Evolutionary conservation across 768 basidiomycete genomes (phyloP).

Genomic region (Kwoniella sp.): DNA sequence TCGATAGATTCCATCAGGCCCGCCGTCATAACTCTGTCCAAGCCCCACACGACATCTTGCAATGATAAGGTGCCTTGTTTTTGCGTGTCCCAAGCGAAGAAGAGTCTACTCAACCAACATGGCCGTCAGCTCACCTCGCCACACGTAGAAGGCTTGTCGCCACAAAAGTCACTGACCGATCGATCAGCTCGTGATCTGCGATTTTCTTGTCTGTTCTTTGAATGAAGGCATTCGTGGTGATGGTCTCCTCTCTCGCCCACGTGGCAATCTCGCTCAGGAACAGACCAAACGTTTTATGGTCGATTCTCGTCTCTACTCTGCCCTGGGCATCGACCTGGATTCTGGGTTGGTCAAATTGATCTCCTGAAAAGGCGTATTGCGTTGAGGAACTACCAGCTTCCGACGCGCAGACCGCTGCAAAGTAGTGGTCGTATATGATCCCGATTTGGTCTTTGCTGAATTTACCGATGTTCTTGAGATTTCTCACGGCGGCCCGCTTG

Average conservation of each 20-base stretch:
- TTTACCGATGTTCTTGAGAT: constrained; percentile 73
- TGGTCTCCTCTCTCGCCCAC: constrained; percentile 92
- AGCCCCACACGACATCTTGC: constrained; percentile 83
- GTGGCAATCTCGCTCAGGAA: constrained; percentile 91
- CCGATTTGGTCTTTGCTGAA: constrained; percentile 87
- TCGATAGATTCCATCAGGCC: constrained; percentile 98
- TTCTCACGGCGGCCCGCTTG: constrained; percentile 85
- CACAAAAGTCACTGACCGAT: constrained; percentile 66
- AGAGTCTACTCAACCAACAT: constrained; percentile 65
- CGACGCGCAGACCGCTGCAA: constrained; percentile 62
- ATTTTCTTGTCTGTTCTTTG: constrained; percentile 83
- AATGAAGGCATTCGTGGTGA: constrained; percentile 90
- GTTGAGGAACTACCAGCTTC: constrained; percentile 24
- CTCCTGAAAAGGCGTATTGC: constrained; percentile 22
- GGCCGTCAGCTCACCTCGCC: neutral
- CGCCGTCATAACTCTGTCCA: constrained; percentile 90
- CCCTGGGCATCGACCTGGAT: constrained; percentile 63
- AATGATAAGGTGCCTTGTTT: constrained; percentile 75
- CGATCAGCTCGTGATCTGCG: constrained; percentile 95
- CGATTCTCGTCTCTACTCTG: constrained; percentile 86
- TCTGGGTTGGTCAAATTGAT: constrained; percentile 50
- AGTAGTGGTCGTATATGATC: constrained; percentile 80
- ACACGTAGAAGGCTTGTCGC: too few relatives aligned
- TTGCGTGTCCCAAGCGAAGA: constrained; percentile 89
- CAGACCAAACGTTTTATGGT: constrained; percentile 76